A percentile compares a stretch with the other conserved stretches of the same genome.
Evolutionary conservation across 129 eudicot species (phyloP).

Genomic region (Escallonia herrerae): DNA sequence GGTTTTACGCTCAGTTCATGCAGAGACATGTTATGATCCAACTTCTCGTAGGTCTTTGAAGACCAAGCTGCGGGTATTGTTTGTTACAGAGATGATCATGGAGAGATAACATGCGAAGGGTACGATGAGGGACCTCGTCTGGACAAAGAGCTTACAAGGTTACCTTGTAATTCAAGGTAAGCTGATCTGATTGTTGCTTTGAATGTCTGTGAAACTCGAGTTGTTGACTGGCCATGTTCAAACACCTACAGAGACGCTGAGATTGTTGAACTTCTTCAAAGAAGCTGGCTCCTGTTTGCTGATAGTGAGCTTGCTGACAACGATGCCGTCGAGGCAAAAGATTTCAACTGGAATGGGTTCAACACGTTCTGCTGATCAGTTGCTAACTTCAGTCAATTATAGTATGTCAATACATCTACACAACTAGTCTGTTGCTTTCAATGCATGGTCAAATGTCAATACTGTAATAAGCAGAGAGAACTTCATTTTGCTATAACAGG

Average conservation of each 20-base stretch:
- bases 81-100: slow-evolving; percentile 40
- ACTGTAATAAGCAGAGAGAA: too few species aligned
- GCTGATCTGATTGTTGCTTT: too few species aligned
- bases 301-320: slow-evolving; percentile 20
- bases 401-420: too few species aligned
- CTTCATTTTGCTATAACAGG: too few species aligned
- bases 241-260: slow-evolving; percentile 7
- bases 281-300: slow-evolving; percentile 9
- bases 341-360: slow-evolving; percentile 5
- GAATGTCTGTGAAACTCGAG: too few species aligned
- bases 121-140: slow-evolving; percentile 53
- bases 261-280: slow-evolving; percentile 12
- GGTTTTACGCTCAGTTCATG: background rate
- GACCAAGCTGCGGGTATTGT: slow-evolving; percentile 36
- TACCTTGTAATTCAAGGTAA: slow-evolving; percentile 3
- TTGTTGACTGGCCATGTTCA: too few species aligned
- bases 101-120: slow-evolving; percentile 53
- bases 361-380: slow-evolving; percentile 11
- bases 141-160: slow-evolving; percentile 8
- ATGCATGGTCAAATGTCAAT: too few species aligned
- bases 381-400: background rate
- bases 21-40: background rate
- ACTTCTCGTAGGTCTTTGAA: slow-evolving; percentile 29
- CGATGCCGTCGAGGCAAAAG: background rate
- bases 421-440: background rate